These are phyloP conservation scores for Crithidia bombi DNA, from an alignment of 208 protist species.

Conservation along the genomic window DNA sequence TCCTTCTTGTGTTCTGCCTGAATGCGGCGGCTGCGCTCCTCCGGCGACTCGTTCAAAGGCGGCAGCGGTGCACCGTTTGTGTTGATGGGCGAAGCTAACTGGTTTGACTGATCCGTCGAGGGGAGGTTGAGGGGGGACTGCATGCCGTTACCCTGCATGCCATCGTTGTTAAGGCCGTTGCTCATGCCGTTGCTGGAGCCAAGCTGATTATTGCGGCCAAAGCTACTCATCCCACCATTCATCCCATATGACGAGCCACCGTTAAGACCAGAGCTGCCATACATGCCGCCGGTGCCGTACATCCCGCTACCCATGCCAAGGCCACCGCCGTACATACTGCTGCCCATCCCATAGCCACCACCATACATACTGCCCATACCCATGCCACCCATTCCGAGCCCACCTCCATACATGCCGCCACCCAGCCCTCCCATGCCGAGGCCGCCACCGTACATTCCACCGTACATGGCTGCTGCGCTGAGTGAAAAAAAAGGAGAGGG, in stretches of 20 bases:
- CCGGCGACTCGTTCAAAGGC: constrained; percentile 62
- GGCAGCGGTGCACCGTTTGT: constrained; percentile 34
- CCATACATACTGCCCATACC: constrained; percentile 59
- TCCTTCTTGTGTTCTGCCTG: constrained; percentile 66
- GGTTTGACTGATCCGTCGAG: constrained; percentile 19
- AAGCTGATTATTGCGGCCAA: constrained; percentile 13
- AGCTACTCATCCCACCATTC: constrained; percentile 26
- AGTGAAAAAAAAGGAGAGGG: neutral
- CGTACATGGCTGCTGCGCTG: constrained; percentile 11
- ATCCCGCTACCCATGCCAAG: constrained; percentile 27
- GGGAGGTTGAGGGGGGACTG: constrained; percentile 21
- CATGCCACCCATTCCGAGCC: constrained; percentile 40
- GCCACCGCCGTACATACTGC: constrained; percentile 41
- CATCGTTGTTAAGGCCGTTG: constrained; percentile 18
- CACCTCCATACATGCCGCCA: constrained; percentile 43
- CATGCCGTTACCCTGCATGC: constrained; percentile 13
- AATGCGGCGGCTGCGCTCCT: constrained; percentile 59
- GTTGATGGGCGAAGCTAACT: constrained; percentile 50
- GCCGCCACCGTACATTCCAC: constrained; percentile 18
- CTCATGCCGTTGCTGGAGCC: constrained; percentile 29
- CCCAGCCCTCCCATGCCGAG: constrained; percentile 36
- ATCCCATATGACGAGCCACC: constrained; percentile 28
- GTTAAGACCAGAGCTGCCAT: constrained; percentile 36
- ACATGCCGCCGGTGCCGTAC: constrained; percentile 35
- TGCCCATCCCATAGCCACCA: constrained; percentile 38